phyloP scores from a whole-genome alignment of 768 basidiomycete genomes.

The Gymnopilus junonius region DNA sequence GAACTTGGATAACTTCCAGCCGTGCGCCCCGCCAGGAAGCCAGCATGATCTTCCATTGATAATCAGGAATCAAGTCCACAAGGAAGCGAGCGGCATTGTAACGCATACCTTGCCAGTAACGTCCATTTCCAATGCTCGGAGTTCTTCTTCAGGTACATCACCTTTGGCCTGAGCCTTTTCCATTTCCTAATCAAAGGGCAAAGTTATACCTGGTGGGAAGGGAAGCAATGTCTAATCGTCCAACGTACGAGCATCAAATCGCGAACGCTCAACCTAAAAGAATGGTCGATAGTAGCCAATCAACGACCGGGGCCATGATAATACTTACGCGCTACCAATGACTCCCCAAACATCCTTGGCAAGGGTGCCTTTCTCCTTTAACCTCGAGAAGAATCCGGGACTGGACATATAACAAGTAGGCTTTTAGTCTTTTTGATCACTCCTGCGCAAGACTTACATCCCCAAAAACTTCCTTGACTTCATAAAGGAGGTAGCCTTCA shows the following conservation, averaged over 20 bases:
- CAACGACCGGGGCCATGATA: conserved; percentile 1
- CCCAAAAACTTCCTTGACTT: conserved; percentile 92
- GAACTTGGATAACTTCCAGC: conserved; percentile 90
- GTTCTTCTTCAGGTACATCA: conserved; percentile 84
- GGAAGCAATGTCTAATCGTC: neutral
- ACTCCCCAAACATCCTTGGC: conserved; percentile 98
- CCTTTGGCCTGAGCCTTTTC: conserved; percentile 88
- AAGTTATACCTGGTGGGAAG: neutral
- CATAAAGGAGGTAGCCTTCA: conserved; percentile 90
- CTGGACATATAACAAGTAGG: conserved; percentile 35
- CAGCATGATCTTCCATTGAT: conserved; percentile 75
- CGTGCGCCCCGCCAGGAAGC: conserved; percentile 98
- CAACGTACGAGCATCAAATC: conserved; percentile 65
- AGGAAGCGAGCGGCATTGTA: neutral
- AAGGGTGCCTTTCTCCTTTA: conserved; percentile 93
- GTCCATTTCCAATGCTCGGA: conserved; percentile 88
- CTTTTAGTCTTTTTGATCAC: conserved; percentile 3
- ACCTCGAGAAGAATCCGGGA: conserved; percentile 88
- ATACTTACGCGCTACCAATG: conserved; percentile 89
- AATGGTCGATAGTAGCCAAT: conserved; percentile 6
- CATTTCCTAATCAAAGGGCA: conserved; percentile 66
- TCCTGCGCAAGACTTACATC: conserved; percentile 55
- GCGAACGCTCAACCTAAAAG: conserved; percentile 67
- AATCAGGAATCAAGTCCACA: neutral
- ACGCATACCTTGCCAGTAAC: conserved; percentile 80